Percentiles rank a stretch among this genome's conserved stretches.
Evolutionary conservation across 768 basidiomycete species (phyloP).

Genomic region (Calvatia gigantea): DNA sequence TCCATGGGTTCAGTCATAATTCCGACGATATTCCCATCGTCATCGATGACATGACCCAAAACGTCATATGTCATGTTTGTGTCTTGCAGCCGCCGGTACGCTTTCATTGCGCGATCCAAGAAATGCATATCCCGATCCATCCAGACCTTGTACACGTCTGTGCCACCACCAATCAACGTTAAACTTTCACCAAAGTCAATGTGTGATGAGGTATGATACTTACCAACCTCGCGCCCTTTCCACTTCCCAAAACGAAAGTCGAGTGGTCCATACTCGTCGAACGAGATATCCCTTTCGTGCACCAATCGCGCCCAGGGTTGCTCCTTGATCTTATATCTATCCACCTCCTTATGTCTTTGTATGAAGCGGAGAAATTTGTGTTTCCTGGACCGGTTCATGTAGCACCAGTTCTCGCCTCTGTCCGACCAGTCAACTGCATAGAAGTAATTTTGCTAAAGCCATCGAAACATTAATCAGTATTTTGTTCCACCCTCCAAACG

Average conservation of each 20-base stretch:
- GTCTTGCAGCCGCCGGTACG: conserved; percentile 6
- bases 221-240: conserved; percentile 7
- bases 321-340: not conserved
- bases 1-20: conserved; percentile 4
- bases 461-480: not conserved
- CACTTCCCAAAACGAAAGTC: not conserved
- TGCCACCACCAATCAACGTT: not conserved
- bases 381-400: not conserved
- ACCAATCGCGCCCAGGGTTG: not conserved
- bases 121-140: not conserved
- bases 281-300: not conserved
- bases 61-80: conserved; percentile 3
- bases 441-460: conserved; percentile 5
- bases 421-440: not conserved
- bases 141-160: conserved; percentile 1
- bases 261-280: not conserved
- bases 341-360: not conserved
- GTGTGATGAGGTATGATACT: not conserved
- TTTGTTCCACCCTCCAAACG: too few relatives aligned
- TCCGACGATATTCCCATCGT: not conserved
- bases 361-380: not conserved
- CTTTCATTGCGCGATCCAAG: conserved; percentile 8
- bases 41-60: conserved; percentile 4
- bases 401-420: not conserved
- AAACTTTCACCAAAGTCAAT: not conserved